These are phyloP conservation scores for Acacia concinna DNA, from an alignment of 331 rosid species.

Conservation along the genomic window DNA sequence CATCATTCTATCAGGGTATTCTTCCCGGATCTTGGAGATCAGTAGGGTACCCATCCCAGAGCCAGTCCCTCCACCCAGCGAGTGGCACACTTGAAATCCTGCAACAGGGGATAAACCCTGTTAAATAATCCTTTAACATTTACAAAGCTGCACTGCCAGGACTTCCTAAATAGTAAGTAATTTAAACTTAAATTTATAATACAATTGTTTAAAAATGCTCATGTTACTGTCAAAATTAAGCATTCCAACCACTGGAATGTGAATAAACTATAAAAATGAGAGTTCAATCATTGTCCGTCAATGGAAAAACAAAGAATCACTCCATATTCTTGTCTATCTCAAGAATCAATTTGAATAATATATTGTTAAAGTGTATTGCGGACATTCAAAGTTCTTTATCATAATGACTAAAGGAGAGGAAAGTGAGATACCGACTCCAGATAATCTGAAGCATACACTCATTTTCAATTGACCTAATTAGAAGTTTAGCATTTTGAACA, in stretches of 20 bases:
- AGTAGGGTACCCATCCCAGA: constrained; percentile 77
- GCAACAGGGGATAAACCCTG: constrained; percentile 5
- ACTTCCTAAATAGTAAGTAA: background rate
- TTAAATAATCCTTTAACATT: background rate
- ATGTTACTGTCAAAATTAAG: background rate
- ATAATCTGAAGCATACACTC: background rate
- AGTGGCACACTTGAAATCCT: constrained; percentile 76
- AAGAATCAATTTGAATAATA: background rate
- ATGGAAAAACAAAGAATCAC: background rate
- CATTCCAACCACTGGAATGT: background rate
- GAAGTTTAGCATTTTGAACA: background rate
- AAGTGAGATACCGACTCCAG: background rate
- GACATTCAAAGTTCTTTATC: background rate
- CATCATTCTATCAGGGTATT: constrained; percentile 79
- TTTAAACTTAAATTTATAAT: too few relatives aligned
- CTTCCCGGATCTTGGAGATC: constrained; percentile 71
- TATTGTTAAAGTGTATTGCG: background rate
- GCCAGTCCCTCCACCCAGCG: constrained; percentile 73
- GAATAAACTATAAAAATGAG: background rate
- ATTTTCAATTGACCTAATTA: background rate
- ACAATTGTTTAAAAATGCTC: background rate
- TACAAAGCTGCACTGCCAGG: background rate
- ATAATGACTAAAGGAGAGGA: background rate
- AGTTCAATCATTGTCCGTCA: background rate
- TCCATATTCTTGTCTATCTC: background rate